Evolutionary conservation across 2,329 filamentous ascomycete genomes (phyloP).

Genomic region (Alternaria consortialis): DNA sequence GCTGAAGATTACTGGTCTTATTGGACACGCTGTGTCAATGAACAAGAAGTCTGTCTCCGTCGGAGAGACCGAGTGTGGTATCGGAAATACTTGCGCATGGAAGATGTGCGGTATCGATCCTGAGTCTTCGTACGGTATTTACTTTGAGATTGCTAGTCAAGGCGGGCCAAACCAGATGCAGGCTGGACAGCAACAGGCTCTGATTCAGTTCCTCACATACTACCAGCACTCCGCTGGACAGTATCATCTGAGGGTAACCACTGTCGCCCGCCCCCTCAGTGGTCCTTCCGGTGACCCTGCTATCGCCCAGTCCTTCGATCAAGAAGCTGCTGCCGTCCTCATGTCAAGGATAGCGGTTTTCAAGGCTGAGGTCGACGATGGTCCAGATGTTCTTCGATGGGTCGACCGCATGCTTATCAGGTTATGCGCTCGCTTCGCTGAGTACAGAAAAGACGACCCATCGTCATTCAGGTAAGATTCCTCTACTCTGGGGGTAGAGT

Average conservation of each 20-base stretch:
- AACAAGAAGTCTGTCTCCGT: constrained; percentile 99
- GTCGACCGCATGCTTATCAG: constrained; percentile 98
- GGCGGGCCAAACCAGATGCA: constrained; percentile 85
- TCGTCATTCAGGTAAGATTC: constrained; percentile 80
- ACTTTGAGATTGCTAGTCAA: constrained; percentile 97
- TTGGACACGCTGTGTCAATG: constrained; percentile 93
- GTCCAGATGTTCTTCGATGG: constrained; percentile 97
- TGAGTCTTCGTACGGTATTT: constrained; percentile 90
- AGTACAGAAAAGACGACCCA: constrained; percentile 97
- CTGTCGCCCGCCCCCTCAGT: constrained; percentile 87
- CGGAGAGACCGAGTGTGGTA: constrained; percentile 96
- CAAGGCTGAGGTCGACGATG: constrained; percentile 98
- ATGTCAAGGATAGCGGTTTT: constrained; percentile 99
- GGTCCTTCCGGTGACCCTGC: constrained; percentile 93
- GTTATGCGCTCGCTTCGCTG: constrained; percentile 93
- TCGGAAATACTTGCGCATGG: constrained; percentile 98
- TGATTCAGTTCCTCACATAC: constrained; percentile 98
- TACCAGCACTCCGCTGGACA: constrained; percentile 98
- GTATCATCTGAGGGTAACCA: constrained; percentile 95
- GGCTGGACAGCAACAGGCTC: constrained; percentile 86
- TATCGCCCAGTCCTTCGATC: constrained; percentile 96
- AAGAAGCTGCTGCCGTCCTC: constrained; percentile 94
- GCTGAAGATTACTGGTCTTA: constrained; percentile 95
- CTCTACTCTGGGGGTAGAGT: not conserved
- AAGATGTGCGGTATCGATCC: constrained; percentile 99